Percentiles rank a stretch among this genome's conserved stretches.
These are phyloP conservation scores for Plasmodium relictum DNA, from an alignment of 169 alveolate genomes.

Conservation along the genomic window DNA sequence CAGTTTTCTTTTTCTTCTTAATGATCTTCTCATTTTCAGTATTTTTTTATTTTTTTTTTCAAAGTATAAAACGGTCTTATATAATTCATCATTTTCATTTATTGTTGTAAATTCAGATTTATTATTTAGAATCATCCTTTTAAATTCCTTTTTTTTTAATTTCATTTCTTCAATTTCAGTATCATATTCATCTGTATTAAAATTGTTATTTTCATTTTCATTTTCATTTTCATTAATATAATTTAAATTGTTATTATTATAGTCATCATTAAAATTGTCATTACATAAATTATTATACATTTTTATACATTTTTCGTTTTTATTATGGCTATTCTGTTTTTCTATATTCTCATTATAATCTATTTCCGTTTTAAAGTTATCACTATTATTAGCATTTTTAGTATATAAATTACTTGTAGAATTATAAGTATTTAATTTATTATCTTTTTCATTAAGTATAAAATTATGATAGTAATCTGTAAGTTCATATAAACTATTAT, in stretches of 20 bases:
- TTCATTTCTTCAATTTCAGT: slow-evolving; percentile 52
- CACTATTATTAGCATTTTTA: neutral
- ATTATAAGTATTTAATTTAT: slow-evolving; percentile 2
- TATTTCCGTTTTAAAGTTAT: neutral
- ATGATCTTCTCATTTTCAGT: slow-evolving; percentile 54
- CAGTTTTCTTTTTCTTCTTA: slow-evolving; percentile 49
- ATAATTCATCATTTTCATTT: slow-evolving; percentile 69
- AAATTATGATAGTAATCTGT: slow-evolving; percentile 33
- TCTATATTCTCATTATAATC: slow-evolving; percentile 1
- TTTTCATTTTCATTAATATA: neutral
- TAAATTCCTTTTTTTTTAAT: slow-evolving; percentile 49
- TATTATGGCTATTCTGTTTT: neutral
- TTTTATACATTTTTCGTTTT: neutral
- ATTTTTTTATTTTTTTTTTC: slow-evolving; percentile 67
- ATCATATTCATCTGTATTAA: slow-evolving; percentile 16
- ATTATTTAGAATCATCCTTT: slow-evolving; percentile 41
- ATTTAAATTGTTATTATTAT: neutral
- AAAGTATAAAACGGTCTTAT: slow-evolving; percentile 51
- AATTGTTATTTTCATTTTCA: neutral
- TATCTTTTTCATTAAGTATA: slow-evolving; percentile 18
- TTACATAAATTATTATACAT: neutral
- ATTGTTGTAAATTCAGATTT: slow-evolving; percentile 63
- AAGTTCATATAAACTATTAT: slow-evolving; percentile 8
- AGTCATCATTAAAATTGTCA: neutral
- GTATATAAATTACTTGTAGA: neutral